These are phyloP conservation scores for Cladosporium velox DNA, from an alignment of 2,329 filamentous ascomycete genomes.

Conservation along the genomic window DNA sequence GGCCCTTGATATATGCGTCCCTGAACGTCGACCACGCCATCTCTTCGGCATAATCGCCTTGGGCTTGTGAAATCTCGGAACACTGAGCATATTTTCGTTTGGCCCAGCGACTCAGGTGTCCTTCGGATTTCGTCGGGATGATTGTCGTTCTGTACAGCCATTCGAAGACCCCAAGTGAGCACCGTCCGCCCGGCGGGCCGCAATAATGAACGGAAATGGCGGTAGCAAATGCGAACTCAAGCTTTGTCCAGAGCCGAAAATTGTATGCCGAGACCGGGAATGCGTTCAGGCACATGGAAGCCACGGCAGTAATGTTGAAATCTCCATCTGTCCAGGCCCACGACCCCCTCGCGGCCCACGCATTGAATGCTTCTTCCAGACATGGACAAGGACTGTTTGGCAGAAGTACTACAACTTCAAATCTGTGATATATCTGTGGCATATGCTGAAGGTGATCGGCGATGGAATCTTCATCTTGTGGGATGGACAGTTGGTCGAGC, in stretches of 20 bases:
- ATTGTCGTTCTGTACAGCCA: too few relatives aligned
- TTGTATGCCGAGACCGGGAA: constrained; percentile 5
- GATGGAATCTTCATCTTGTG: too few relatives aligned
- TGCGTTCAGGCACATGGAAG: not conserved
- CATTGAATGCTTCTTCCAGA: not conserved
- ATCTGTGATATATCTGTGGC: not conserved
- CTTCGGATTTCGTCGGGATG: not conserved
- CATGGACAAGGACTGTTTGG: constrained; percentile 4
- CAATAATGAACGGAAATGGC: not conserved
- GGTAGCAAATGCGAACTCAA: constrained; percentile 1
- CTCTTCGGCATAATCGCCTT: not conserved
- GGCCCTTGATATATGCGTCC: too few relatives aligned
- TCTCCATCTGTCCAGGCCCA: not conserved
- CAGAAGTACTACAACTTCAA: not conserved
- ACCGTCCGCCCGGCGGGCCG: not conserved
- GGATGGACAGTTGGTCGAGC: too few relatives aligned
- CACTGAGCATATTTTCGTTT: not conserved
- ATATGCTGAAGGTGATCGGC: too few relatives aligned
- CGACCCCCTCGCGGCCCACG: not conserved
- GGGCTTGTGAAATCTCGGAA: too few relatives aligned
- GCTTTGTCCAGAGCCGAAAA: constrained; percentile 9
- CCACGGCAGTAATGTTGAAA: not conserved
- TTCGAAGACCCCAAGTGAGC: not conserved
- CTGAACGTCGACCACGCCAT: too few relatives aligned
- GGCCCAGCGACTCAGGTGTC: not conserved